Percentiles rank a stretch among this genome's conserved stretches.
Conservation (phyloP, 1,284 basidiomycete genomes). For the Melanopsichium pennsylvanicum region DNA sequence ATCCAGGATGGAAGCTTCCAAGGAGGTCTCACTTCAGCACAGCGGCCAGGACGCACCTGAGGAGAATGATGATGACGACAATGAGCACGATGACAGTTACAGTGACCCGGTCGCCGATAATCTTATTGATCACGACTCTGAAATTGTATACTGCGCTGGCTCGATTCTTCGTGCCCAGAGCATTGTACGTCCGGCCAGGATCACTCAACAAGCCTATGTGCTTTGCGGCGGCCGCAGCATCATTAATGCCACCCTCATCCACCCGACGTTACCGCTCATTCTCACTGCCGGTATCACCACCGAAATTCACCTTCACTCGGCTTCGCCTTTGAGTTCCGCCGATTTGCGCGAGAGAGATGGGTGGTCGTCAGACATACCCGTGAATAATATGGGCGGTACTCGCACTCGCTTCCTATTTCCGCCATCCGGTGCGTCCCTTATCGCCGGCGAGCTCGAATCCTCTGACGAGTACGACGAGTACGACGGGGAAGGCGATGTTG, state of each 20-base stretch:
- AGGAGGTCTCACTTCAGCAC: too few relatives aligned
- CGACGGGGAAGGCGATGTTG: neutral
- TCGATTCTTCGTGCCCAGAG: conserved; percentile 7
- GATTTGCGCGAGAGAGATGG: neutral
- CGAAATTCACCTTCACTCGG: conserved; percentile 22
- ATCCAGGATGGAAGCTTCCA: too few relatives aligned
- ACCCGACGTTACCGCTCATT: conserved; percentile 27
- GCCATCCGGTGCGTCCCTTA: neutral
- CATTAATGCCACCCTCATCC: conserved; percentile 34
- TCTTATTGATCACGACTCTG: conserved; percentile 13
- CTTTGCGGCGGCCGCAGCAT: conserved; percentile 31
- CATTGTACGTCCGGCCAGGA: conserved; percentile 26
- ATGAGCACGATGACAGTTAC: conserved; percentile 2
- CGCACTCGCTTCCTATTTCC: conserved; percentile 8
- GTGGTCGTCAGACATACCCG: neutral
- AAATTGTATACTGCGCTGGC: conserved; percentile 17
- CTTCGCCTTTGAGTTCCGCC: neutral
- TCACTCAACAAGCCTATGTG: conserved; percentile 9
- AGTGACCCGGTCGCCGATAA: conserved; percentile 2
- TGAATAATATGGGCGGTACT: conserved; percentile 1
- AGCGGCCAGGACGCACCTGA: neutral
- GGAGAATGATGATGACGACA: neutral
- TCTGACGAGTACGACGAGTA: conserved; percentile 3
- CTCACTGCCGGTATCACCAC: conserved; percentile 23
- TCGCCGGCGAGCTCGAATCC: neutral